These are phyloP conservation scores for Entomophthora muscae DNA, from an alignment of 371 early-diverging fungal genomes.

Conservation along the genomic window DNA sequence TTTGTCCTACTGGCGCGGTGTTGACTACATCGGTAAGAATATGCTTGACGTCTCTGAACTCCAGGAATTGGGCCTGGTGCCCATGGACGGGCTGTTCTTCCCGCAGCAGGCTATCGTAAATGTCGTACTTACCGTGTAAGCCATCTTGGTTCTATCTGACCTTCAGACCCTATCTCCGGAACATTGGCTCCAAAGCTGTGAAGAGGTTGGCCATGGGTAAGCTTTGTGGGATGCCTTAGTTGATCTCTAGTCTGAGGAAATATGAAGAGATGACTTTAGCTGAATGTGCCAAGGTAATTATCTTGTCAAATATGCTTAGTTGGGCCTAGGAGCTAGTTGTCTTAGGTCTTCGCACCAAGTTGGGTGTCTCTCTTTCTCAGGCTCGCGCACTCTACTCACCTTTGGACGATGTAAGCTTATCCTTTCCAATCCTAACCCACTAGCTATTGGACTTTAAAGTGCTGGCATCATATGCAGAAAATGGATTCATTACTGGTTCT, in stretches of 20 bases:
- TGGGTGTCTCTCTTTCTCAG: slow-evolving; percentile 23
- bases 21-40: slow-evolving; percentile 42
- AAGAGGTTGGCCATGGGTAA: slow-evolving; percentile 36
- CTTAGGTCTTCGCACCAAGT: slow-evolving; percentile 39
- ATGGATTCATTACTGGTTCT: neutral
- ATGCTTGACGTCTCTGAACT: neutral
- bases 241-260: neutral
- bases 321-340: slow-evolving; percentile 39
- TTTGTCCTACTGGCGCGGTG: slow-evolving; percentile 52
- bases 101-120: slow-evolving; percentile 14
- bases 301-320: neutral
- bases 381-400: slow-evolving; percentile 3
- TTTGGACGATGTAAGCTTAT: no score
- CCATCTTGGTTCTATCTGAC: neutral
- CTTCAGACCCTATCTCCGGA: slow-evolving; percentile 25
- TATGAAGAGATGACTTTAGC: neutral
- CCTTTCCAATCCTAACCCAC: no score
- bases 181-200: slow-evolving; percentile 29
- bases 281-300: neutral
- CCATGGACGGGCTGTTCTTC: slow-evolving; percentile 37
- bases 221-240: neutral
- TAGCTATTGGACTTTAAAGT: neutral
- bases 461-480: neutral
- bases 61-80: slow-evolving; percentile 57
- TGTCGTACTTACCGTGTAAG: slow-evolving; percentile 30